phyloP scores from a whole-genome alignment of 371 early-diverging fungal genomes.

The Amoeboaphelidium protococcarum region DNA sequence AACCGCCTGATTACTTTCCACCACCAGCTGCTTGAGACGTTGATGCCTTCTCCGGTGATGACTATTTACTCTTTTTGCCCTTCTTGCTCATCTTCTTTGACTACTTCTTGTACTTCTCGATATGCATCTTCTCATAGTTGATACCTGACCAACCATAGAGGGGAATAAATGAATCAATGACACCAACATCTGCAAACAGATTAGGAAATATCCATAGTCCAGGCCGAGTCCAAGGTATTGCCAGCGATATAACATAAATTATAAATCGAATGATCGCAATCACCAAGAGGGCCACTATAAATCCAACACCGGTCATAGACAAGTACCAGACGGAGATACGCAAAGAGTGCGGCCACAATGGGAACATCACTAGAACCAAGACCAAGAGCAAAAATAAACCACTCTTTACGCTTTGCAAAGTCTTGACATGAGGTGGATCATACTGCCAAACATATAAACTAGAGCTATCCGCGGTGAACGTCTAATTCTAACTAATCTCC shows the following conservation, averaged over 20 bases:
- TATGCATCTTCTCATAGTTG: slow-evolving; percentile 3
- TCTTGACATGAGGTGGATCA: slow-evolving; percentile 53
- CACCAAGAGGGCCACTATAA: slow-evolving; percentile 53
- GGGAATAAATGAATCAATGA: slow-evolving; percentile 92
- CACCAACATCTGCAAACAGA: slow-evolving; percentile 91
- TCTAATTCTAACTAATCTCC: slow-evolving; percentile 30
- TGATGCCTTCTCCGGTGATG: too few relatives aligned
- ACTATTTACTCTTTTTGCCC: too few relatives aligned
- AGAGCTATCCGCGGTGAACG: slow-evolving; percentile 49
- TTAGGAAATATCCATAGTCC: slow-evolving; percentile 99
- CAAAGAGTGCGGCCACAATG: slow-evolving; percentile 79
- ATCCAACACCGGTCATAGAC: slow-evolving; percentile 49
- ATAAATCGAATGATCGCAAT: slow-evolving; percentile 70
- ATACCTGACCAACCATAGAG: slow-evolving; percentile 72
- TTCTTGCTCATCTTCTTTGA: too few relatives aligned
- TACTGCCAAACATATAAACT: slow-evolving; percentile 94
- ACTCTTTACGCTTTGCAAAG: slow-evolving; percentile 47
- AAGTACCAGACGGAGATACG: slow-evolving; percentile 73
- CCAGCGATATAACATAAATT: slow-evolving; percentile 51
- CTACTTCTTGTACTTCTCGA: slow-evolving; percentile 1
- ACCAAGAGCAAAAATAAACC: slow-evolving; percentile 40
- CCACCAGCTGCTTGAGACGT: too few relatives aligned
- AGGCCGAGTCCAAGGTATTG: slow-evolving; percentile 41
- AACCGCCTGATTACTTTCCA: too few relatives aligned
- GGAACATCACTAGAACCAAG: slow-evolving; percentile 86